These are phyloP conservation scores for Chytriomyces confervae DNA, from an alignment of 192 early-diverging fungal genomes.

Conservation along the genomic window DNA sequence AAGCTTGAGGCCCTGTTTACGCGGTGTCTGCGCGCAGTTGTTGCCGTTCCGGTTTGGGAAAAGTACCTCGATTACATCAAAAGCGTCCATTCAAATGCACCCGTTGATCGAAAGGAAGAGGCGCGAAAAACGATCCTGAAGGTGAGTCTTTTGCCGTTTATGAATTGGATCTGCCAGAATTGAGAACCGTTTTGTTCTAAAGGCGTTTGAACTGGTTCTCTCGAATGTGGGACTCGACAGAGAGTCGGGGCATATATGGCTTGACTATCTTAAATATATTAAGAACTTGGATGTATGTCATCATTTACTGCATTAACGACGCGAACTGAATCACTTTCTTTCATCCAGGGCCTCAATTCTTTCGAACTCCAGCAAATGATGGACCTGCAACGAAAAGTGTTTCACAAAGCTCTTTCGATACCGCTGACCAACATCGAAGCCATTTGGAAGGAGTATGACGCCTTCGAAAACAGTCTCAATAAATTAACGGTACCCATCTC, in stretches of 20 bases:
- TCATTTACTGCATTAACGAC: not conserved
- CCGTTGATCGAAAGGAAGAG: constrained; percentile 49
- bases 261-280: constrained; percentile 83
- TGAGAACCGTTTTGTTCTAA: constrained; percentile 69
- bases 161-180: not conserved
- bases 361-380: constrained; percentile 93
- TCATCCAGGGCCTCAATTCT: constrained; percentile 44
- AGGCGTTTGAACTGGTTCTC: constrained; percentile 89
- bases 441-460: constrained; percentile 96
- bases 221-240: constrained; percentile 86
- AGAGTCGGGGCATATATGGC: constrained; percentile 88
- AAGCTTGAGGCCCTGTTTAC: constrained; percentile 85
- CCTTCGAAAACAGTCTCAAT: constrained; percentile 85
- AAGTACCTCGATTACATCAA: constrained; percentile 89
- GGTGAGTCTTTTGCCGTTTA: not conserved
- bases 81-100: constrained; percentile 64
- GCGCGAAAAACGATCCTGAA: constrained; percentile 45
- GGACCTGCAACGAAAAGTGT: constrained; percentile 81
- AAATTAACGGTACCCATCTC: constrained; percentile 70
- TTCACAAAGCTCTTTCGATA: constrained; percentile 84
- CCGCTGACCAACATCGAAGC: constrained; percentile 87
- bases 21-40: constrained; percentile 78
- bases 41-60: constrained; percentile 86
- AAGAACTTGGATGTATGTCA: constrained; percentile 70
- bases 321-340: not conserved